Evolutionary conservation across 2,329 filamentous ascomycete species (phyloP).

Genomic region (Aspergillus intermedius): DNA sequence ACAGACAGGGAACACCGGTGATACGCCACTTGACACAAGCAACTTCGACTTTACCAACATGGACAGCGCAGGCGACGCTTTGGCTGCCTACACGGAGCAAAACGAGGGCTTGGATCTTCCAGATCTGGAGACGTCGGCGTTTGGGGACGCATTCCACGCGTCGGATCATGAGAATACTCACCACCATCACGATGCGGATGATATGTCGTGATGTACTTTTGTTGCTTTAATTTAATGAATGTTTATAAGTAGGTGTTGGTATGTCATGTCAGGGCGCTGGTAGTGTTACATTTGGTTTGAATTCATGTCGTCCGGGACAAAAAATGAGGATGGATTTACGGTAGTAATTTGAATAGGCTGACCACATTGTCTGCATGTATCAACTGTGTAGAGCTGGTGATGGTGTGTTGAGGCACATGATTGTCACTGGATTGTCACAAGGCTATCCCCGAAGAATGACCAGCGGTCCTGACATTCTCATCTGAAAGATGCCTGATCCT

Average conservation of each 20-base stretch:
- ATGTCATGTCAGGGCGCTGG: conserved; percentile 1
- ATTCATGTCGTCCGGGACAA: neutral
- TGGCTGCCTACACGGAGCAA: conserved; percentile 60
- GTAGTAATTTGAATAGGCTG: too few species aligned
- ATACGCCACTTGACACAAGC: conserved; percentile 29
- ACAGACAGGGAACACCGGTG: conserved; percentile 15
- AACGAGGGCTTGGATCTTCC: conserved; percentile 48
- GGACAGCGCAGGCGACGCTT: conserved; percentile 65
- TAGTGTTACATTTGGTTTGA: conserved; percentile 7
- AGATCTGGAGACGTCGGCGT: conserved; percentile 72
- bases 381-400: too few species aligned
- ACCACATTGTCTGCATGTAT: too few species aligned
- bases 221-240: conserved; percentile 2
- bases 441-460: too few species aligned
- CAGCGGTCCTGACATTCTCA: too few species aligned
- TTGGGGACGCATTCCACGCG: conserved; percentile 73
- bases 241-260: neutral
- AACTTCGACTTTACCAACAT: conserved; percentile 44
- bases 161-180: conserved; percentile 43
- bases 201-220: conserved; percentile 23
- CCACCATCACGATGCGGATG: conserved; percentile 35
- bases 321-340: too few species aligned
- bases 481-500: too few species aligned
- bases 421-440: too few species aligned
- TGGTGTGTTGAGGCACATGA: too few species aligned